Conservation (phyloP, 1,139 yeast species). For the Candida sp. region DNA sequence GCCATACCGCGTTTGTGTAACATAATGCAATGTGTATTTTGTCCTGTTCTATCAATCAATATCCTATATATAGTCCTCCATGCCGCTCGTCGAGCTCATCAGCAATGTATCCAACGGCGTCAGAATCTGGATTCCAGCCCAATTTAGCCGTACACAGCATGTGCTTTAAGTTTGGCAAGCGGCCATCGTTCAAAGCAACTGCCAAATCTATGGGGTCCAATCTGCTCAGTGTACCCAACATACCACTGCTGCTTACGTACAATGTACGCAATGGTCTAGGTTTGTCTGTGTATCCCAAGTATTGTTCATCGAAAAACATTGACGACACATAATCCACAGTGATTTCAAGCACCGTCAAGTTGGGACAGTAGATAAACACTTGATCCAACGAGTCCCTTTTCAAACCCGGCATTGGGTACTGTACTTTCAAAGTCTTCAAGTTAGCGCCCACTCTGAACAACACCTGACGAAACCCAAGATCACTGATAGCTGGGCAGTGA, state of each 20-base stretch:
- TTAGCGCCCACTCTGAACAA: slow-evolving; percentile 68
- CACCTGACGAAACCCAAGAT: slow-evolving; percentile 62
- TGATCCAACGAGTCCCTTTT: slow-evolving; percentile 72
- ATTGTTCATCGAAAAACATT: slow-evolving; percentile 64
- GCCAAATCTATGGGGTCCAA: slow-evolving; percentile 89
- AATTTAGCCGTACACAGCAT: slow-evolving; percentile 74
- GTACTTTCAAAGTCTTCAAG: slow-evolving; percentile 64
- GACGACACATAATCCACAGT: slow-evolving; percentile 85
- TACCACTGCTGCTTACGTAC: slow-evolving; percentile 84
- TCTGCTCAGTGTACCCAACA: slow-evolving; percentile 82
- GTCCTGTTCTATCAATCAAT: slow-evolving; percentile 18
- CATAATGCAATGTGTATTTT: not conserved
- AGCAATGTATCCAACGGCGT: slow-evolving; percentile 55
- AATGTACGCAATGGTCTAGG: slow-evolving; percentile 67
- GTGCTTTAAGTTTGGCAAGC: slow-evolving; percentile 69
- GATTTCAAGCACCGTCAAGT: slow-evolving; percentile 61
- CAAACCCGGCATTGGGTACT: slow-evolving; percentile 89
- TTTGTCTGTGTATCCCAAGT: slow-evolving; percentile 40
- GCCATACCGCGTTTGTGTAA: not conserved
- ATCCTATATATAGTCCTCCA: slow-evolving; percentile 51
- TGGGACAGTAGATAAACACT: slow-evolving; percentile 77
- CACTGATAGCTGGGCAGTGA: slow-evolving; percentile 81
- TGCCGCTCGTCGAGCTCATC: slow-evolving; percentile 42
- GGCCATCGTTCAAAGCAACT: slow-evolving; percentile 77
- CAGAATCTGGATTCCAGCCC: slow-evolving; percentile 87